A percentile compares a stretch with the other conserved stretches of the same genome.
Evolutionary conservation across 768 basidiomycete genomes (phyloP).

Genomic region (Mycena vulgaris): DNA sequence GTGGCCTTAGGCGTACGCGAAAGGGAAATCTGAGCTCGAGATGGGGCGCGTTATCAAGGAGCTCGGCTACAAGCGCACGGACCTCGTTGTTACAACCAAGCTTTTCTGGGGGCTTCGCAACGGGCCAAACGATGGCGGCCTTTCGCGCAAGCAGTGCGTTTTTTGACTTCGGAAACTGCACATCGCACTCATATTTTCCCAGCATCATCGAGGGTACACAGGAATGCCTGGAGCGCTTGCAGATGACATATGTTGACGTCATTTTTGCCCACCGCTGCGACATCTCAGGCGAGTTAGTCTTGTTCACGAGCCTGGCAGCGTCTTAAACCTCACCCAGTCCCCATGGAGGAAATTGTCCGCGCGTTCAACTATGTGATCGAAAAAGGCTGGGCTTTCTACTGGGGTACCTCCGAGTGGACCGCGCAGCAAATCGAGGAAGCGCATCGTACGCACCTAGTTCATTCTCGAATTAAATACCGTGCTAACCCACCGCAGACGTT

Average conservation of each 20-base stretch:
- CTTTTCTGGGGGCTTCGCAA: slow-evolving; percentile 79
- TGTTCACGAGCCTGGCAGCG: not conserved
- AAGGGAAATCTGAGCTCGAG: not conserved
- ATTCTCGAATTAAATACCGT: not conserved
- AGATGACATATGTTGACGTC: slow-evolving; percentile 83
- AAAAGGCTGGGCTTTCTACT: slow-evolving; percentile 80
- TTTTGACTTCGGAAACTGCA: not conserved
- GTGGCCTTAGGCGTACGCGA: too few relatives aligned
- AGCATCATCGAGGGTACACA: slow-evolving; percentile 85
- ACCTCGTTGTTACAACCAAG: slow-evolving; percentile 87
- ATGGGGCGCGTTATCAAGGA: slow-evolving; percentile 85
- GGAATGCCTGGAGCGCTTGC: slow-evolving; percentile 76
- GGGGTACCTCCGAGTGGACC: slow-evolving; percentile 87
- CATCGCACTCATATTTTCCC: not conserved
- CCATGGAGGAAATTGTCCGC: slow-evolving; percentile 85
- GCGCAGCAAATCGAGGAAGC: slow-evolving; percentile 80
- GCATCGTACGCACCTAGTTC: slow-evolving; percentile 61
- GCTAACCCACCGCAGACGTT: slow-evolving; percentile 70
- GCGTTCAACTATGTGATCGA: slow-evolving; percentile 87
- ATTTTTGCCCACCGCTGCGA: slow-evolving; percentile 82
- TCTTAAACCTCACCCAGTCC: slow-evolving; percentile 50
- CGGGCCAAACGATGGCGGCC: slow-evolving; percentile 71
- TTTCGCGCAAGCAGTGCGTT: slow-evolving; percentile 73
- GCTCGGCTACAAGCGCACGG: slow-evolving; percentile 73
- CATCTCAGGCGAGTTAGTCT: slow-evolving; percentile 56